These are phyloP conservation scores for Aschersonia sp. DNA, from an alignment of 2,329 filamentous ascomycete genomes.

Conservation along the genomic window DNA sequence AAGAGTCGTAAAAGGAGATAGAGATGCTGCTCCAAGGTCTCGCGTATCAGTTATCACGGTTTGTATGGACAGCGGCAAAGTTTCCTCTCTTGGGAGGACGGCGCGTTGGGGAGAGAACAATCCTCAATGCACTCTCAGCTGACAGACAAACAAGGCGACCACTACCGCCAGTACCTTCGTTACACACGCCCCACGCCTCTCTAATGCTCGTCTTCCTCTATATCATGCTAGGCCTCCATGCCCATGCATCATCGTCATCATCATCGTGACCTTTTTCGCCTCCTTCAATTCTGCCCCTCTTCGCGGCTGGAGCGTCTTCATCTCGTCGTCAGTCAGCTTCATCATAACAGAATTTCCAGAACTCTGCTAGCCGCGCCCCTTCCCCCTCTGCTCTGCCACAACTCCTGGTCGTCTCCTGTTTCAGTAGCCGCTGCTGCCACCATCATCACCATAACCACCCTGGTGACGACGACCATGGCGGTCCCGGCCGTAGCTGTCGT, in stretches of 20 bases:
- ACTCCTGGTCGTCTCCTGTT: not conserved
- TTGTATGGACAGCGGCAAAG: no score
- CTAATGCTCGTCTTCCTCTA: no score
- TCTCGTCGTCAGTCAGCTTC: not conserved
- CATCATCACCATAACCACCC: slow-evolving; percentile 7
- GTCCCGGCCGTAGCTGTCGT: slow-evolving; percentile 6
- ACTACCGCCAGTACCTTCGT: not conserved
- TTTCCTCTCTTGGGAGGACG: no score
- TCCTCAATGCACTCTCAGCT: not conserved
- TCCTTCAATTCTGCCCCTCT: no score
- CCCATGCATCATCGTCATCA: not conserved
- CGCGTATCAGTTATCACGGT: no score
- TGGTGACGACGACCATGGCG: slow-evolving; percentile 5
- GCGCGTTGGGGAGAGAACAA: not conserved
- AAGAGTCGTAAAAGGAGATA: no score
- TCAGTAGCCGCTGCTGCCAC: slow-evolving; percentile 8
- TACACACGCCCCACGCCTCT: not conserved
- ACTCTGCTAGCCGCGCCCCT: not conserved
- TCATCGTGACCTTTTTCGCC: not conserved
- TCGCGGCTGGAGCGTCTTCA: not conserved
- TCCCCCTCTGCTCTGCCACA: no score
- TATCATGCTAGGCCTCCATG: no score
- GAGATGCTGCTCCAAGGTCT: no score
- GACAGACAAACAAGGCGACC: not conserved
- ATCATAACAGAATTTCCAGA: not conserved